Base-by-base conservation (phyloP, 2,329 filamentous ascomycete species). In the Talaromyces albobiverticillius region DNA sequence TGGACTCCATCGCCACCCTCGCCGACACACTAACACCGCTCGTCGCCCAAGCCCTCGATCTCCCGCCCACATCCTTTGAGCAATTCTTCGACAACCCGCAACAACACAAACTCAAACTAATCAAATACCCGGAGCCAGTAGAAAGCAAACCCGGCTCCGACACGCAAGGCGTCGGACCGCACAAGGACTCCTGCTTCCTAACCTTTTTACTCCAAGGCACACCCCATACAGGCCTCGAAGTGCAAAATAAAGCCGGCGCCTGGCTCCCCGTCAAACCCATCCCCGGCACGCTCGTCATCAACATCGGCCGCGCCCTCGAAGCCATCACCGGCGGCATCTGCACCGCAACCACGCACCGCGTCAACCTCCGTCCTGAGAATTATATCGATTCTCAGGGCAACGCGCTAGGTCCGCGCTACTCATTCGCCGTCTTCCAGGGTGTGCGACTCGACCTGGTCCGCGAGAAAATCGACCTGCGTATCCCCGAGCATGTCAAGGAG, bases 181-280 rank as follows among this genome's bases (percentile, higher is more conserved):
- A 80, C 54, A 80, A 78, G 7, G 78, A 80, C 56, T 75, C 76
- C 26, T 71, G 77, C 45, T 76, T 76, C 53, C 75, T 79, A 54
- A 80, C 77, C 1, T 76, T 78, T 51, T 67, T 80, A 2, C 70
- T 73, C 10, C 77, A 79, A 56, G 76, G 76, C 34, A 66, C 66
- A 2, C 66, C 68, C 1, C 69, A 71, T 26, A 71, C 69, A 4
- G 78, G 78, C 0, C 69, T 80, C 0, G 75, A 80, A 55, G 77
- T 79, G 0, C 69, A 79, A 46, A 78, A 74, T 56, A 76, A 76
- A 53, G 61, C 68, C 2, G 77, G 76, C 0, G 63, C 66, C 9
- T 80, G 76, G 77, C 67, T 79, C 20, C 63, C 73, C 16, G 76
- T 73, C 5, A 64, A 68, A 20, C 76, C 77, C 1, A 64, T 78